These are phyloP conservation scores for Casuarina equisetifolia DNA, from an alignment of 306 rosid species.

Conservation along the genomic window DNA sequence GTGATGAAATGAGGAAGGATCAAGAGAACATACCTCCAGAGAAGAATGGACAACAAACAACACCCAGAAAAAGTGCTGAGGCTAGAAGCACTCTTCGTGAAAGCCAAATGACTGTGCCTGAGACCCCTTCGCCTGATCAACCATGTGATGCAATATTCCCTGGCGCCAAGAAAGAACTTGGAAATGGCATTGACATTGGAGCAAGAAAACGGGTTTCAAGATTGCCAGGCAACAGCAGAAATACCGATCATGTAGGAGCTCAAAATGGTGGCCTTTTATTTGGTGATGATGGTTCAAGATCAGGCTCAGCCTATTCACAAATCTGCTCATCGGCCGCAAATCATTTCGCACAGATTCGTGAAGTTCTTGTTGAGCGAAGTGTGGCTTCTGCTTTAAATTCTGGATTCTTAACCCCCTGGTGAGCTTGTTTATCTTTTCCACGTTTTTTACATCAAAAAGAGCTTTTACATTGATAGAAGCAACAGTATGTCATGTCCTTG, in stretches of 20 bases:
- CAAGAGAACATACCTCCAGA: constrained; percentile 92
- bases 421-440: constrained; percentile 31
- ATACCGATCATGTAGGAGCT: constrained; percentile 37
- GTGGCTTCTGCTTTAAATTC: constrained; percentile 86
- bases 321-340: constrained; percentile 79
- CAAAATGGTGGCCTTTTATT: constrained; percentile 56
- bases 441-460: not conserved
- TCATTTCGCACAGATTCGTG: constrained; percentile 83
- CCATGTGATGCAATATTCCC: constrained; percentile 49
- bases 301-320: constrained; percentile 76
- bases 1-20: constrained; percentile 44
- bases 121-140: constrained; percentile 80
- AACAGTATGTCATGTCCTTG: not conserved
- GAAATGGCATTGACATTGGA: constrained; percentile 61
- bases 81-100: constrained; percentile 63
- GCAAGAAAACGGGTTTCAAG: constrained; percentile 67
- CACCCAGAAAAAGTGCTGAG: constrained; percentile 73
- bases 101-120: constrained; percentile 82
- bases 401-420: constrained; percentile 94
- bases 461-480: constrained; percentile 1
- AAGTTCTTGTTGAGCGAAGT: constrained; percentile 87
- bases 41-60: constrained; percentile 57
- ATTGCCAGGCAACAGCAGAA: constrained; percentile 57
- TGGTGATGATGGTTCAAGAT: constrained; percentile 44
- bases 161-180: constrained; percentile 60